Percentiles rank a stretch among this genome's conserved stretches.
Evolutionary conservation across 805 yeast genomes (phyloP).

Genomic region (Naumovozyma baii): DNA sequence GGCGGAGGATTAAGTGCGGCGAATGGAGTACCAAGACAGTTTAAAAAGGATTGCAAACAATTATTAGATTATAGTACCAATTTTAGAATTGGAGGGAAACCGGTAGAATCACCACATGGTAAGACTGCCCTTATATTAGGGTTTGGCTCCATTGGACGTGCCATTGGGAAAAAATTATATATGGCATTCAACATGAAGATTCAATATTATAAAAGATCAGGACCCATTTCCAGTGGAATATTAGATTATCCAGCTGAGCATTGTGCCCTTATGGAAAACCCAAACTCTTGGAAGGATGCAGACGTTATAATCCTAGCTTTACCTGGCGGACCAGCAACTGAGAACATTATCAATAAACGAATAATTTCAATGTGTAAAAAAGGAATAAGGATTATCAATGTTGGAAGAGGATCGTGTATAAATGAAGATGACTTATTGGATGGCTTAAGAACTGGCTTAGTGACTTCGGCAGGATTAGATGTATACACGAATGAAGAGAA

Average conservation of each 20-base stretch:
- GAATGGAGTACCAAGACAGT: slow-evolving; percentile 12
- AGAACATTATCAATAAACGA: slow-evolving; percentile 41
- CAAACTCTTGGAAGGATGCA: slow-evolving; percentile 30
- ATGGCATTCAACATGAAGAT: slow-evolving; percentile 53
- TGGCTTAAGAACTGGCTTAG: slow-evolving; percentile 50
- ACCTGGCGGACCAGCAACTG: slow-evolving; percentile 54
- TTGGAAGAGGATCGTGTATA: slow-evolving; percentile 65
- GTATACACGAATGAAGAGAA: slow-evolving; percentile 59
- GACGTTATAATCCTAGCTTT: slow-evolving; percentile 59
- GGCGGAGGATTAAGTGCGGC: slow-evolving; percentile 10
- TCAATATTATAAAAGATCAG: slow-evolving; percentile 49
- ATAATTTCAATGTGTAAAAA: slow-evolving; percentile 39
- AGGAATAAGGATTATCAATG: slow-evolving; percentile 57
- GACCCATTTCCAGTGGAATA: slow-evolving; percentile 28
- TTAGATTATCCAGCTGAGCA: slow-evolving; percentile 40
- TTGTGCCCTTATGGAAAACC: slow-evolving; percentile 36
- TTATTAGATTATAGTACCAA: slow-evolving; percentile 14
- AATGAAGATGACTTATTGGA: slow-evolving; percentile 56
- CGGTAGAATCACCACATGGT: slow-evolving; percentile 43
- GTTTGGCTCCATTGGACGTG: slow-evolving; percentile 65
- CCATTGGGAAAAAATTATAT: slow-evolving; percentile 46
- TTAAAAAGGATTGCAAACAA: slow-evolving; percentile 14
- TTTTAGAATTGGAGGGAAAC: slow-evolving; percentile 38
- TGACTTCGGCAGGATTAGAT: slow-evolving; percentile 62
- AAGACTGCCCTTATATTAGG: slow-evolving; percentile 59